phyloP scores from a whole-genome alignment of 805 yeast genomes.

The Lachancea fermentati region DNA sequence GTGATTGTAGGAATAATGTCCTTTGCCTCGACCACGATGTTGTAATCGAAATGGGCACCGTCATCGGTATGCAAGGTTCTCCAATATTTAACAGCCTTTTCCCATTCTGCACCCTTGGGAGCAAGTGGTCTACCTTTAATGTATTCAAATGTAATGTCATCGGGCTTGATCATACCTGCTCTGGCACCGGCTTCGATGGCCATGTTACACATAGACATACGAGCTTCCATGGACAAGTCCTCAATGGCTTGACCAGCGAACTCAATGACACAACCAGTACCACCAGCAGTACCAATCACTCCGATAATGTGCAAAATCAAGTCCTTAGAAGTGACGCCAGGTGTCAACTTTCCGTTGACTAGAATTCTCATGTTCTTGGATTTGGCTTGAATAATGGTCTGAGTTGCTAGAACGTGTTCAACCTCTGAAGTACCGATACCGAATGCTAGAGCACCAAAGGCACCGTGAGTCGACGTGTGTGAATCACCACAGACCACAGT shows the following conservation, averaged over 20 bases:
- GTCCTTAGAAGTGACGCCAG: conserved; percentile 95
- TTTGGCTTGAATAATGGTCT: conserved; percentile 88
- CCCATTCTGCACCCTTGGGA: conserved; percentile 93
- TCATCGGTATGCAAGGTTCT: conserved; percentile 78
- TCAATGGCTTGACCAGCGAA: conserved; percentile 95
- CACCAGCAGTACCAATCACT: conserved; percentile 98
- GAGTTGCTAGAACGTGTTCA: conserved; percentile 97
- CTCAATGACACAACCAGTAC: conserved; percentile 95
- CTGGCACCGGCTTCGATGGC: conserved; percentile 98
- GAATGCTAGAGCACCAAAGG: conserved; percentile 94
- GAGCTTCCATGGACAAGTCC: conserved; percentile 88
- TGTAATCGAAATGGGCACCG: conserved; percentile 85
- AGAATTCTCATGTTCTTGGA: conserved; percentile 92
- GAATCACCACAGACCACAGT: conserved; percentile 99
- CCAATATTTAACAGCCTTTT: conserved; percentile 91
- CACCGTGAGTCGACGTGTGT: conserved; percentile 98
- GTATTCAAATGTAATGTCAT: conserved; percentile 80
- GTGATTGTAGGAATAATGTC: conserved; percentile 95
- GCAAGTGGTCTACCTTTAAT: conserved; percentile 92
- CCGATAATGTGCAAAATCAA: conserved; percentile 92
- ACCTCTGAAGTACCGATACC: conserved; percentile 99
- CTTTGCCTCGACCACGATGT: conserved; percentile 69
- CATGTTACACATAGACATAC: conserved; percentile 99
- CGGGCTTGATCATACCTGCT: conserved; percentile 99
- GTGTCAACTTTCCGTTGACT: conserved; percentile 75